A percentile compares a stretch with the other conserved stretches of the same genome.
Evolutionary conservation across 805 yeast species (phyloP).

Genomic region (Teunomyces tritomae): DNA sequence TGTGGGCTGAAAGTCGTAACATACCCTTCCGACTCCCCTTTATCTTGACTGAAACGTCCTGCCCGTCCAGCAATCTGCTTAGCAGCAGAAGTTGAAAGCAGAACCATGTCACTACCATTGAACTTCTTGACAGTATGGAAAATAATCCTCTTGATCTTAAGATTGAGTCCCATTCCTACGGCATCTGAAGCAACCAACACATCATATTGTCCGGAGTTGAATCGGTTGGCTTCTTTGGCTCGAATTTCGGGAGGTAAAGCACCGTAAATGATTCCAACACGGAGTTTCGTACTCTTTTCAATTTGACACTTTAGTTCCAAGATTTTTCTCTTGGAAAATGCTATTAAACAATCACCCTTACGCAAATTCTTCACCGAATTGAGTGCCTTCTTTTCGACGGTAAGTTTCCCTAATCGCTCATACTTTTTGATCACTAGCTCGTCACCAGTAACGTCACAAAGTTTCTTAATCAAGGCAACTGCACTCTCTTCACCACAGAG

Average conservation of each 20-base stretch:
- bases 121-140: conserved; percentile 69
- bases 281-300: conserved; percentile 57
- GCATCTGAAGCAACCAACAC: conserved; percentile 95
- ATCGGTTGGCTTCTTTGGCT: conserved; percentile 73
- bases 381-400: conserved; percentile 45
- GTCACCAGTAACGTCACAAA: conserved; percentile 76
- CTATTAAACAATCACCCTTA: conserved; percentile 86
- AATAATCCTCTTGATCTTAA: conserved; percentile 76
- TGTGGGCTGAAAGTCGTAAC: conserved; percentile 51
- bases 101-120: conserved; percentile 54
- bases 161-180: conserved; percentile 93
- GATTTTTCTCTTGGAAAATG: conserved; percentile 75
- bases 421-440: conserved; percentile 67
- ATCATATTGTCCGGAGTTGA: conserved; percentile 77
- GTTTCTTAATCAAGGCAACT: conserved; percentile 59
- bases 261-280: conserved; percentile 91
- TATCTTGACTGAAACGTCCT: conserved; percentile 59
- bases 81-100: conserved; percentile 60
- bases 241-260: conserved; percentile 95
- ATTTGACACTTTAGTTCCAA: conserved; percentile 66
- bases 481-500: conserved; percentile 91
- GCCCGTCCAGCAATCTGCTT: conserved; percentile 98
- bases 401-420: conserved; percentile 69
- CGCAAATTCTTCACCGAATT: conserved; percentile 37
- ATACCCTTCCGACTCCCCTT: conserved; percentile 41